Evolutionary conservation across 2,329 filamentous ascomycete genomes (phyloP).

Genomic region (Arthrobotrys conoides): DNA sequence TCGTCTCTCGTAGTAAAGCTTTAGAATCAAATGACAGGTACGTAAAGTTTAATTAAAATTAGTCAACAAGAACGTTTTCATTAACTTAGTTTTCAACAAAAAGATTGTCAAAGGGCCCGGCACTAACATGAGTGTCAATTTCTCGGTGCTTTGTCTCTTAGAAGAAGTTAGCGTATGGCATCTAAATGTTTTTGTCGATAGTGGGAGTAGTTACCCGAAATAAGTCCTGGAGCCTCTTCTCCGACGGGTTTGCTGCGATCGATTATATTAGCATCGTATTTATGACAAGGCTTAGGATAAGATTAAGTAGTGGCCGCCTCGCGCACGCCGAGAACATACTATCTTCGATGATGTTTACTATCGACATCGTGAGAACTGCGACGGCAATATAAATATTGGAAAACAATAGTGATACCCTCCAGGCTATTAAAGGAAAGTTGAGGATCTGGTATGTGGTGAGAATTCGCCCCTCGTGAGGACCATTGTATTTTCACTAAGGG

Average conservation of each 20-base stretch:
- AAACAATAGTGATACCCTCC: too few species aligned
- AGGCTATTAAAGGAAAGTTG: background rate
- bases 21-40: too few species aligned
- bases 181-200: too few species aligned
- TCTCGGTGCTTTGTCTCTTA: background rate
- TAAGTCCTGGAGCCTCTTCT: background rate
- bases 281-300: too few species aligned
- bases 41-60: too few species aligned
- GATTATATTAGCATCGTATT: background rate
- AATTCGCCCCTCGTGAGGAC: background rate
- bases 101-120: too few species aligned
- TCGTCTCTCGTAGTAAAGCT: background rate
- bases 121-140: background rate
- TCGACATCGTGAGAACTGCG: background rate
- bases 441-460: background rate
- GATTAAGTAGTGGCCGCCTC: too few species aligned
- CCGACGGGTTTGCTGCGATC: background rate
- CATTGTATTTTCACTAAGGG: background rate
- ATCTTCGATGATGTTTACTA: background rate
- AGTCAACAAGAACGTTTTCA: too few species aligned
- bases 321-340: background rate
- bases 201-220: background rate
- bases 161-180: background rate
- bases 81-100: too few species aligned
- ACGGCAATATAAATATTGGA: background rate